These are phyloP conservation scores for Aspergillus baeticus DNA, from an alignment of 495 filamentous ascomycete genomes.

Conservation along the genomic window DNA sequence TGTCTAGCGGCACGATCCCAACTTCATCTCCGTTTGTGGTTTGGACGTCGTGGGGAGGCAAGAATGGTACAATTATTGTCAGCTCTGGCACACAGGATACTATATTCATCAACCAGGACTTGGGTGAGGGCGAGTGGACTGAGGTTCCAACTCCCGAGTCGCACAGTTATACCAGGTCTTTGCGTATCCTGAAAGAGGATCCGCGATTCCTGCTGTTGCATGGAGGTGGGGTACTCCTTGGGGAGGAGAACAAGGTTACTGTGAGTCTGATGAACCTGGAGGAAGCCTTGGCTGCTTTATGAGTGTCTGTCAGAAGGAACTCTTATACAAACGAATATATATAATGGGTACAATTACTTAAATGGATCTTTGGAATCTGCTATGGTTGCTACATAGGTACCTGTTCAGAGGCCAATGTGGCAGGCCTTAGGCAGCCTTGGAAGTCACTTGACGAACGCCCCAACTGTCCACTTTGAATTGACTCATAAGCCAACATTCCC, in stretches of 20 bases:
- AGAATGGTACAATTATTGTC: slow-evolving; percentile 58
- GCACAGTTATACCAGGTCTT: slow-evolving; percentile 48
- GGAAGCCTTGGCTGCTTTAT: slow-evolving; percentile 9
- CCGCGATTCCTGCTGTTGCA: slow-evolving; percentile 23
- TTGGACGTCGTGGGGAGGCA: slow-evolving; percentile 53
- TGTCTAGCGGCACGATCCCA: slow-evolving; percentile 49
- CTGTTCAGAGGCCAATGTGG: too few relatives aligned
- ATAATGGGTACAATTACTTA: too few relatives aligned
- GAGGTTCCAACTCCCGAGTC: slow-evolving; percentile 46
- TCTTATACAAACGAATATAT: too few relatives aligned
- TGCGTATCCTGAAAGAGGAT: slow-evolving; percentile 43
- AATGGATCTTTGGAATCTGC: too few relatives aligned
- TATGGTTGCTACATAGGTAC: too few relatives aligned
- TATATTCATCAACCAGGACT: slow-evolving; percentile 56
- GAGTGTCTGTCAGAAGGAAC: not conserved
- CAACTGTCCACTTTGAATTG: too few relatives aligned
- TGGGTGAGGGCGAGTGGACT: slow-evolving; percentile 58
- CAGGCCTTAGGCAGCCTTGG: too few relatives aligned
- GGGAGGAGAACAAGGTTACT: slow-evolving; percentile 28
- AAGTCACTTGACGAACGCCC: too few relatives aligned
- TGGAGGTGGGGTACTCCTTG: slow-evolving; percentile 28
- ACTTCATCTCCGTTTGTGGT: slow-evolving; percentile 54
- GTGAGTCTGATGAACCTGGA: slow-evolving; percentile 33
- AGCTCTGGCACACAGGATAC: slow-evolving; percentile 49
- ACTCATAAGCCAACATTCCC: too few relatives aligned